Base-by-base conservation (phyloP, 345 rosid species). In the Psidium friedrichsthalianum region DNA sequence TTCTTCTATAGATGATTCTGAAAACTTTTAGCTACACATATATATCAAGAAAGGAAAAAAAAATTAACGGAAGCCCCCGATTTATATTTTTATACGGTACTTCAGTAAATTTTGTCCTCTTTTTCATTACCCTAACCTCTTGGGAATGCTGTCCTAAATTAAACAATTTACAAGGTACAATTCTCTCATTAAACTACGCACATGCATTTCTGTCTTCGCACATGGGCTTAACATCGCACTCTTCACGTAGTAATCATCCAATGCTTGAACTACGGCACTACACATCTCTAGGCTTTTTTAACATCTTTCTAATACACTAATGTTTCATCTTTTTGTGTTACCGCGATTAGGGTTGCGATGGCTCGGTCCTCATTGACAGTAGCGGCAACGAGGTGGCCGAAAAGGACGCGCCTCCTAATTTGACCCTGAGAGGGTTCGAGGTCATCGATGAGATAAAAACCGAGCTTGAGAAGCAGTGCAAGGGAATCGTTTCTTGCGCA, bases 401-500 rank as follows among this genome's bases (percentile, higher is more conserved):
- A 64, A 86, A 86, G 18, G 87, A 86, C 15, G 84, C 87, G 52
- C 55, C 87, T 53, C 87, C 87, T 7, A 86, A 86, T 69, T 61
- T 86, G 59, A 87, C 88, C 32, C 59, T 87, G 11, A 58, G 88
- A 81, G 88, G 88, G 53, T 58, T 87, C 20, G 86, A 84, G 64
- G 18, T 87, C 20, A 87, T 84, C 6, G 86, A 80, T 13, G 82
- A 59, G 86, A 87, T 87, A 11, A 87, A 87, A 59, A 84, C 47
- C 18, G 86, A 87, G 61, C 61, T 87, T 8, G 88, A 87, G 86
- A 80, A 84, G 64, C 49, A 69, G 11, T 87, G 88, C 88, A 87
- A 80, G 82, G 88, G 86, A n/a, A 54, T 80, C 10, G 84, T 87
- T 44, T 87, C 86, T 29, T 87, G 88, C n/a, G 88, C 88, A 12